phyloP scores from a whole-genome alignment of 345 rosid genomes.

The Bretschneidera sinensis region DNA sequence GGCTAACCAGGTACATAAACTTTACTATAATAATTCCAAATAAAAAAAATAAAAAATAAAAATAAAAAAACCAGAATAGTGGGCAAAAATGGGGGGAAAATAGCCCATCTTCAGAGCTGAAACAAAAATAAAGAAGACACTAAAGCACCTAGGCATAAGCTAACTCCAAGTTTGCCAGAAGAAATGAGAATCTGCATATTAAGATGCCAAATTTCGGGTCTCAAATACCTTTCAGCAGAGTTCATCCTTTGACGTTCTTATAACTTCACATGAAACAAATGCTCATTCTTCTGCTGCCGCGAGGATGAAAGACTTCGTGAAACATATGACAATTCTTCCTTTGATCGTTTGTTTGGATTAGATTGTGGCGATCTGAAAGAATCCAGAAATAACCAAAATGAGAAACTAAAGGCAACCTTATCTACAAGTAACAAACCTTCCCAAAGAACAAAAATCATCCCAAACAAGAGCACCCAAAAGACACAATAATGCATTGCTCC shows the following conservation, averaged over 20 bases:
- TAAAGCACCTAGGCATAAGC: background rate
- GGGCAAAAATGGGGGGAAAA: background rate
- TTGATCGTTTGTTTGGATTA: constrained; percentile 26
- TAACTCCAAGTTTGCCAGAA: background rate
- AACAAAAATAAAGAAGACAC: no score
- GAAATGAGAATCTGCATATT: background rate
- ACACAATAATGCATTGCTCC: background rate
- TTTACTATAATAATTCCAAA: no score
- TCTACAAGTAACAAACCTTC: background rate
- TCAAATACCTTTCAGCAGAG: no score
- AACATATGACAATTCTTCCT: constrained; percentile 20
- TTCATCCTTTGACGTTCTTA: no score
- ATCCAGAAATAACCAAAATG: background rate
- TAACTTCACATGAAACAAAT: constrained; percentile 16
- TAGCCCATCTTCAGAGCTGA: no score
- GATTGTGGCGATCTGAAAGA: constrained; percentile 25
- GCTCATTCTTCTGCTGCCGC: constrained; percentile 23
- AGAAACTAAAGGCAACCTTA: background rate
- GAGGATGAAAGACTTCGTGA: constrained; percentile 13
- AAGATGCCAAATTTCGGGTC: background rate
- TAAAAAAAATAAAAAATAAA: no score
- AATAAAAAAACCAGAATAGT: no score
- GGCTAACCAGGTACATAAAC: no score
- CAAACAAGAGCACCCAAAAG: background rate
- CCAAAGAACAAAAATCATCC: background rate